phyloP scores from a whole-genome alignment of 2,329 filamentous ascomycete species.

The Metarhizium brunneum region DNA sequence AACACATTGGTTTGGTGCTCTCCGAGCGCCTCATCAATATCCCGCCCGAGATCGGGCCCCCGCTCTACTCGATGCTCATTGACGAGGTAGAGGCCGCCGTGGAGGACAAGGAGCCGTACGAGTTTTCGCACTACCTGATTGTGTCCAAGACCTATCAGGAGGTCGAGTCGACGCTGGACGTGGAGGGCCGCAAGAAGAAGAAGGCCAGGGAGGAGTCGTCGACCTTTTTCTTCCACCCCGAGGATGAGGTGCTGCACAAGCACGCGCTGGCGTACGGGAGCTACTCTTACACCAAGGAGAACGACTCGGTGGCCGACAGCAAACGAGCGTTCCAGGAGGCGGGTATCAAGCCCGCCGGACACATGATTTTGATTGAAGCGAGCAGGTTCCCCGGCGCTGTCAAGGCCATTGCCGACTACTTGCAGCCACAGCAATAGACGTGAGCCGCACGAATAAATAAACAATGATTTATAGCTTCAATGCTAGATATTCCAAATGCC shows the following conservation, averaged over 20 bases:
- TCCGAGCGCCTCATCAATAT: conserved; percentile 94
- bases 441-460: not conserved
- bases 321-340: conserved; percentile 92
- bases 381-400: conserved; percentile 67
- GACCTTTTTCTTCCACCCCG: conserved; percentile 86
- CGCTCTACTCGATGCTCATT: conserved; percentile 88
- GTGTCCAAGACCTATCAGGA: conserved; percentile 90
- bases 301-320: conserved; percentile 76
- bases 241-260: conserved; percentile 81
- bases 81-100: conserved; percentile 86
- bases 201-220: conserved; percentile 53
- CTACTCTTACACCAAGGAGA: conserved; percentile 73
- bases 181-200: conserved; percentile 51
- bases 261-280: conserved; percentile 61
- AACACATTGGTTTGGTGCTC: conserved; percentile 75
- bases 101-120: conserved; percentile 84
- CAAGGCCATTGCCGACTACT: conserved; percentile 65
- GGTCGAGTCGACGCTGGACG: conserved; percentile 70
- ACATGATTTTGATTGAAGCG: conserved; percentile 80
- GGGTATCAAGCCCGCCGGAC: conserved; percentile 76
- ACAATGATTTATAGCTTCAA: not conserved
- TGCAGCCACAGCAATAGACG: conserved; percentile 37
- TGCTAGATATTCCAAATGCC: not conserved
- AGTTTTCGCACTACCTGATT: conserved; percentile 87
- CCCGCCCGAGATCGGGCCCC: conserved; percentile 84